These are phyloP conservation scores for Casuarina cunninghamiana DNA, from an alignment of 306 rosid species.

Conservation along the genomic window DNA sequence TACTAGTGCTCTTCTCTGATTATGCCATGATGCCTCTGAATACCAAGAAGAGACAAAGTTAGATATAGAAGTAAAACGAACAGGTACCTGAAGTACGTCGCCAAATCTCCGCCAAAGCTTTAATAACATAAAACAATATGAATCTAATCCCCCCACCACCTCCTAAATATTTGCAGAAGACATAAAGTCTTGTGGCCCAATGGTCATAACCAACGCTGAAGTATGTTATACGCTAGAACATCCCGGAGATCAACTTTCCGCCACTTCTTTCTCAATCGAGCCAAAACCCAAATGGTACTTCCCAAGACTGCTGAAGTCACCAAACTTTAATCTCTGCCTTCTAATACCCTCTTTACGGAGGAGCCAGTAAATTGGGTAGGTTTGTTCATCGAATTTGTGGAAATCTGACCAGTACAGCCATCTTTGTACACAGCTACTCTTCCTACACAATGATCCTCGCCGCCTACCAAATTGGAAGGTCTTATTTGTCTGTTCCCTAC, in stretches of 20 bases:
- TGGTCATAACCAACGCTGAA: neutral
- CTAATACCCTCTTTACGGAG: neutral
- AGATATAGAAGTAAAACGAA: too few relatives aligned
- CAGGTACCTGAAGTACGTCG: too few relatives aligned
- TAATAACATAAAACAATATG: too few relatives aligned
- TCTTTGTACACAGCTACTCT: neutral
- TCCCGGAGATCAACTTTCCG: neutral
- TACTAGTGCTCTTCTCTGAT: too few relatives aligned
- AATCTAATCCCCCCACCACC: too few relatives aligned
- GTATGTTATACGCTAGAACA: neutral
- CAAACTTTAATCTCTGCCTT: too few relatives aligned
- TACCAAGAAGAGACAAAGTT: too few relatives aligned
- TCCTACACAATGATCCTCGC: neutral
- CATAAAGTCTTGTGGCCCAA: too few relatives aligned
- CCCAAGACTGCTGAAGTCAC: too few relatives aligned
- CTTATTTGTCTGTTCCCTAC: constrained; percentile 19
- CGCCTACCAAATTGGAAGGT: constrained; percentile 32
- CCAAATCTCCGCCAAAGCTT: too few relatives aligned
- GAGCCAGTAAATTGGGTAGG: neutral
- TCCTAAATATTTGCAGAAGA: too few relatives aligned
- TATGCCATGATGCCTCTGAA: too few relatives aligned
- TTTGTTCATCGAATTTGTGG: neutral
- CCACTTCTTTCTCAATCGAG: neutral
- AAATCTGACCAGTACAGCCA: constrained; percentile 1
- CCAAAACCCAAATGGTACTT: neutral